These are phyloP conservation scores for Lipomyces sp. DNA, from an alignment of 805 yeast species.

Conservation along the genomic window DNA sequence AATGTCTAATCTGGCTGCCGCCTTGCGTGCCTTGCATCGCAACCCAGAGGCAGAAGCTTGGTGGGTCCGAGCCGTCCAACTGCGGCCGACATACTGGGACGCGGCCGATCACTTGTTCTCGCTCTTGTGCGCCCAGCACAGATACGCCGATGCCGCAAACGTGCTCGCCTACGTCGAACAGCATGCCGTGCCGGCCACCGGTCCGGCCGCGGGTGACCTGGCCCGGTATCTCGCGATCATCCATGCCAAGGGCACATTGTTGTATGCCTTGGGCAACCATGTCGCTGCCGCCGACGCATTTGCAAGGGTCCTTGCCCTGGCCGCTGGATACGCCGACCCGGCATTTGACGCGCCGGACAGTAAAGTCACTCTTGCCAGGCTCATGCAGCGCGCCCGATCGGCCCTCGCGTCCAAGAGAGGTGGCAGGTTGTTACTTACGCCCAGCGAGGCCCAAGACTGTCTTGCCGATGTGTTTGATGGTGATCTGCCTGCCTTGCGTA, in stretches of 20 bases:
- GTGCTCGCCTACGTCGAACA: slow-evolving; percentile 30
- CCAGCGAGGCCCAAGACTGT: slow-evolving; percentile 30
- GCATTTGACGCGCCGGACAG: slow-evolving; percentile 7
- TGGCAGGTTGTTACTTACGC: slow-evolving; percentile 26
- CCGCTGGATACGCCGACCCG: slow-evolving; percentile 14
- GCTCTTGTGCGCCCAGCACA: slow-evolving; percentile 31
- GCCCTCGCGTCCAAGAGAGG: slow-evolving; percentile 22
- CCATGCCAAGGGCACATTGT: slow-evolving; percentile 36
- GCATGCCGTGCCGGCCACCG: slow-evolving; percentile 18
- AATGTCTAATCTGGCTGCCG: slow-evolving; percentile 40
- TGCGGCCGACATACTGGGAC: slow-evolving; percentile 41
- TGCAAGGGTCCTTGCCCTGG: slow-evolving; percentile 33
- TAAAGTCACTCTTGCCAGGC: slow-evolving; percentile 17
- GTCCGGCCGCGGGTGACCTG: slow-evolving; percentile 28
- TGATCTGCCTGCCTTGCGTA: slow-evolving; percentile 24
- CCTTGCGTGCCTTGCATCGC: slow-evolving; percentile 31
- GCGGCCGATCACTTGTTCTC: slow-evolving; percentile 42
- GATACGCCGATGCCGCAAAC: slow-evolving; percentile 35
- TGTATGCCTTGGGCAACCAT: slow-evolving; percentile 41
- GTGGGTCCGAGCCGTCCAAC: slow-evolving; percentile 37
- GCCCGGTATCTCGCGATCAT: slow-evolving; percentile 33
- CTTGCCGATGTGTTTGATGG: slow-evolving; percentile 37
- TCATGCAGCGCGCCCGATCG: slow-evolving; percentile 19
- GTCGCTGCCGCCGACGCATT: slow-evolving; percentile 39
- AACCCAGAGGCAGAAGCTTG: slow-evolving; percentile 38